Percentiles rank a stretch among this genome's conserved stretches.
These are phyloP conservation scores for Lycium barbarum DNA, from an alignment of 257 asterid genomes.

Conservation along the genomic window DNA sequence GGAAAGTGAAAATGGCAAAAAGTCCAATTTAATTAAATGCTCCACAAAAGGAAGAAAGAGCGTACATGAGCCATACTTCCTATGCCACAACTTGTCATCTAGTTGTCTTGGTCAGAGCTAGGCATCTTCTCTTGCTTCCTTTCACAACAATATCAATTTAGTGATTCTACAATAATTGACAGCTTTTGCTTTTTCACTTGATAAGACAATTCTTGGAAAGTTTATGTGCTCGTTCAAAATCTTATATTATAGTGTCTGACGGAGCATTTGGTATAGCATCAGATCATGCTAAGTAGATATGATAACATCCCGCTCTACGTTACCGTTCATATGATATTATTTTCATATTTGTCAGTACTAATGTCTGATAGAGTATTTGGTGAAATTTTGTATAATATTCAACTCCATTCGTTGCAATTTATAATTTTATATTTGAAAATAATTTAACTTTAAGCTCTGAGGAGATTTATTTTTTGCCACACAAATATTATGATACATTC, in stretches of 20 bases:
- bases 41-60: constrained; percentile 32
- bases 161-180: constrained; percentile 18
- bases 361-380: not conserved
- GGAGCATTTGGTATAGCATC: not conserved
- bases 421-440: not conserved
- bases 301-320: not conserved
- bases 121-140: constrained; percentile 19
- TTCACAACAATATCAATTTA: constrained; percentile 14
- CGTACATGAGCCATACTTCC: constrained; percentile 13
- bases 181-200: constrained; percentile 12
- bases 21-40: not conserved
- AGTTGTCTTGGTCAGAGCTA: constrained; percentile 34
- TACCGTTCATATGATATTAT: not conserved
- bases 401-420: not conserved
- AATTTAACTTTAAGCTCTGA: too few species aligned
- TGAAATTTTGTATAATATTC: not conserved
- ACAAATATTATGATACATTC: too few species aligned
- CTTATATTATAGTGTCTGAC: not conserved
- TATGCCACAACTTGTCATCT: constrained; percentile 32
- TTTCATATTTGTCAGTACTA: not conserved
- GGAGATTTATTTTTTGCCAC: too few species aligned
- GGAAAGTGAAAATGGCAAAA: constrained; percentile 19
- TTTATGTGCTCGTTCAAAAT: not conserved
- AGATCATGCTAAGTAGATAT: not conserved
- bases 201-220: not conserved